Evolutionary conservation across 352 stramenopile genomes (phyloP).

Genomic region (Phytopythium mirpurense): DNA sequence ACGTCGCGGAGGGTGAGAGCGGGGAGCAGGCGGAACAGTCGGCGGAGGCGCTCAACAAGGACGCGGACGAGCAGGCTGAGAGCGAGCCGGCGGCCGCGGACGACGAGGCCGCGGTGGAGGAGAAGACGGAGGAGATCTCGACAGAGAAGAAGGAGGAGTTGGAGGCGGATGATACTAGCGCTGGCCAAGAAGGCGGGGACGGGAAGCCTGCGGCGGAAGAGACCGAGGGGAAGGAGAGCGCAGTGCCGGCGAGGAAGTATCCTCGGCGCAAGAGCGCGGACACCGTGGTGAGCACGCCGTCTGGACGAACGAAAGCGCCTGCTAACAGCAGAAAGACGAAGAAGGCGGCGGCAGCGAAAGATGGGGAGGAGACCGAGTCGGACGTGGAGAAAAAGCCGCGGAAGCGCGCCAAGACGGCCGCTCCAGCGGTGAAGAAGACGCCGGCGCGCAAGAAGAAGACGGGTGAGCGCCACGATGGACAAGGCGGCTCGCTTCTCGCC

Average conservation of each 20-base stretch:
- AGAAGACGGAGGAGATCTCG: background rate
- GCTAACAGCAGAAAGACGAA: slow-evolving; percentile 3
- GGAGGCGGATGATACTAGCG: background rate
- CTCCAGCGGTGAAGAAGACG: slow-evolving; percentile 20
- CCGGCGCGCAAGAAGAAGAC: slow-evolving; percentile 41
- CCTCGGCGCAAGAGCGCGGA: background rate
- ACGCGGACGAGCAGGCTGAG: background rate
- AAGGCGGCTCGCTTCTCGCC: too few species aligned
- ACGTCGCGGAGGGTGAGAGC: slow-evolving; percentile 9
- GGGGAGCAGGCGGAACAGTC: slow-evolving; percentile 6
- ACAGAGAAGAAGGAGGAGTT: background rate
- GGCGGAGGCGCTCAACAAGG: background rate
- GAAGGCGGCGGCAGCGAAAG: slow-evolving; percentile 8
- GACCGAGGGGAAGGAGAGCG: background rate
- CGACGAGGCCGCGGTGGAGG: too few species aligned
- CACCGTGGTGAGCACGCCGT: background rate
- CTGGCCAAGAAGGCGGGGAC: background rate
- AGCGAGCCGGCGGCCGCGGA: background rate
- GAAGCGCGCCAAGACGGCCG: slow-evolving; percentile 29
- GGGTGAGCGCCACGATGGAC: too few species aligned
- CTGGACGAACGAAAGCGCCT: slow-evolving; percentile 3
- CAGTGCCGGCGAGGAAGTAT: slow-evolving; percentile 3
- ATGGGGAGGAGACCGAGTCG: slow-evolving; percentile 41
- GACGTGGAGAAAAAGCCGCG: slow-evolving; percentile 44
- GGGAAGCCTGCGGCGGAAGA: background rate